phyloP scores from a whole-genome alignment of 129 eudicot genomes.

The Silybum marianum region DNA sequence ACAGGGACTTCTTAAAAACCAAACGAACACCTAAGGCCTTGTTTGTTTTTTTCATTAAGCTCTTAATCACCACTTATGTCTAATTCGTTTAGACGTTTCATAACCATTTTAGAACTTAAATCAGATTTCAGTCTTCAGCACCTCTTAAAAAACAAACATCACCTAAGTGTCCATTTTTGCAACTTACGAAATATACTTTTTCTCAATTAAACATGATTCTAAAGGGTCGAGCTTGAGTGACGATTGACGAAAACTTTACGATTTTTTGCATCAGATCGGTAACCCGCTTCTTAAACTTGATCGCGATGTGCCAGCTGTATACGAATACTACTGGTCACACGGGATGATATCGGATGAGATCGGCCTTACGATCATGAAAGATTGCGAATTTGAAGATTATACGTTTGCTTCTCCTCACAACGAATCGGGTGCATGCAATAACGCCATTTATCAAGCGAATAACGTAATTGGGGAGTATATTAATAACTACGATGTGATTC shows the following conservation, averaged over 20 bases:
- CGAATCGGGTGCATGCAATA: constrained; percentile 53
- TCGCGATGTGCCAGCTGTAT: constrained; percentile 74
- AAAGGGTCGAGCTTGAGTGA: too few relatives aligned
- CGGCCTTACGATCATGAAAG: constrained; percentile 75
- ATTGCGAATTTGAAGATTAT: constrained; percentile 84
- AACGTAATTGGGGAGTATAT: constrained; percentile 67
- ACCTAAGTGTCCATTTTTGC: not conserved
- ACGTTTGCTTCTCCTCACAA: constrained; percentile 79
- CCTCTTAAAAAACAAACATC: too few relatives aligned
- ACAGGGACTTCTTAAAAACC: too few relatives aligned
- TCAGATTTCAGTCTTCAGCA: too few relatives aligned
- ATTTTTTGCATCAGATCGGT: constrained; percentile 59
- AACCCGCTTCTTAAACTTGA: constrained; percentile 92
- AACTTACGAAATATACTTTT: not conserved
- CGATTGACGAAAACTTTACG: too few relatives aligned
- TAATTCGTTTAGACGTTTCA: too few relatives aligned
- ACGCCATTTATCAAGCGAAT: constrained; percentile 66
- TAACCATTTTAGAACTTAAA: too few relatives aligned
- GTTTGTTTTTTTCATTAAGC: too few relatives aligned
- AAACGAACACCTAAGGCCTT: too few relatives aligned
- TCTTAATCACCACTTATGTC: too few relatives aligned
- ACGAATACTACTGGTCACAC: constrained; percentile 95
- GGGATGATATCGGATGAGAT: constrained; percentile 99
- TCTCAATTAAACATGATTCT: not conserved
- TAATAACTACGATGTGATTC: constrained; percentile 80